Percentiles rank a stretch among this genome's conserved stretches.
Conservation (phyloP, 1,139 yeast species). For the Protomyces lactucae-debilis region DNA sequence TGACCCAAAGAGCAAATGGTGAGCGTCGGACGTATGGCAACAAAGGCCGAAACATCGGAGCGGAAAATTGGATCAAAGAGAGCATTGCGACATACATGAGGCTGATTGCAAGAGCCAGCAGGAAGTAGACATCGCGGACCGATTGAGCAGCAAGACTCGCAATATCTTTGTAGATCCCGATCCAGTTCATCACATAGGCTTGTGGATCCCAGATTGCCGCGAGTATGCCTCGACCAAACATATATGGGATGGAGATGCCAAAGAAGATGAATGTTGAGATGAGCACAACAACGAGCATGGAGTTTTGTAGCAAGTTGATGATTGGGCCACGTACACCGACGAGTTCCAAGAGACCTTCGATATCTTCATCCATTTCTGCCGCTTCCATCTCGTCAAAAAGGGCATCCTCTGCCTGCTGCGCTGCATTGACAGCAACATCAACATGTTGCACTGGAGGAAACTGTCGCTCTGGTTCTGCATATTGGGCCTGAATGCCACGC, state of each 20-base stretch:
- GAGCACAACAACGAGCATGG: conserved; percentile 32
- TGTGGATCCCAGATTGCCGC: not conserved
- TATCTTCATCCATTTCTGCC: conserved; percentile 34
- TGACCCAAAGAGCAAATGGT: not conserved
- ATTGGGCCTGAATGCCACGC: too few species aligned
- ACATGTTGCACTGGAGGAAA: not conserved
- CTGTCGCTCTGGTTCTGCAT: not conserved
- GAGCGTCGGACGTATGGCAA: not conserved
- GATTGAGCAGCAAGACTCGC: not conserved
- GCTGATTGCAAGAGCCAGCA: not conserved
- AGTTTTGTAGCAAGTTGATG: conserved; percentile 33
- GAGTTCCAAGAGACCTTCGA: conserved; percentile 35
- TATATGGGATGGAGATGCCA: conserved; percentile 17
- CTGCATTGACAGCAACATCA: too few species aligned
- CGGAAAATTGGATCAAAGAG: not conserved
- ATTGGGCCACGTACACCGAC: conserved; percentile 40
- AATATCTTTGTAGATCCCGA: too few species aligned
- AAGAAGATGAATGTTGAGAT: conserved; percentile 30
- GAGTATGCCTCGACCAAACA: conserved; percentile 16
- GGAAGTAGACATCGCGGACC: not conserved
- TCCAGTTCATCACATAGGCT: too few species aligned
- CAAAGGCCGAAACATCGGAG: not conserved
- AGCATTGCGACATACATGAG: not conserved
- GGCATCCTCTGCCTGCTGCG: too few species aligned
- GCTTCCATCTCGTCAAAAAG: conserved; percentile 27